Conservation (phyloP, 2,329 filamentous ascomycete genomes). For the Talaromyces sp. region DNA sequence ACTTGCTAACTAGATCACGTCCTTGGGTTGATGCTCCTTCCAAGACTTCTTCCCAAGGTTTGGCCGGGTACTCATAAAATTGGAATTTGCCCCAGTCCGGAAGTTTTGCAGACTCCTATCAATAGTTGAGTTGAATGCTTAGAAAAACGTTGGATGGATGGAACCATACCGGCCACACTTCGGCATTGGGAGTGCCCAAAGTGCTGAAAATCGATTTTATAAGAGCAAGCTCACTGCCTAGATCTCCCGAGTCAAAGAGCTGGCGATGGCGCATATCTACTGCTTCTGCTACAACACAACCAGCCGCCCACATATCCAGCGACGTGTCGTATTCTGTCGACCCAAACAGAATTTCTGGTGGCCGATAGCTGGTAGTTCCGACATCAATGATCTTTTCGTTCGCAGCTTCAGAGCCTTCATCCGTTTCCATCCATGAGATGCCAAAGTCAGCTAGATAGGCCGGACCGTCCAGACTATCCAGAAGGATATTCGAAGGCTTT, state of each 20-base stretch:
- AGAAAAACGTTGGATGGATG: not conserved
- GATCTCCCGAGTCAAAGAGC: conserved; percentile 81
- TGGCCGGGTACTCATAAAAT: conserved; percentile 69
- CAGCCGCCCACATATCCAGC: conserved; percentile 87
- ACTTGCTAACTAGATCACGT: conserved; percentile 60
- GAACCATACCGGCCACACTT: conserved; percentile 70
- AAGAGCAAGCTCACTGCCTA: conserved; percentile 86
- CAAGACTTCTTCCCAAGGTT: conserved; percentile 68
- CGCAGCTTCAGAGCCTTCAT: conserved; percentile 57
- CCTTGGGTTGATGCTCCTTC: conserved; percentile 57
- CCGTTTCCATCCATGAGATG: conserved; percentile 72
- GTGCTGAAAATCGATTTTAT: conserved; percentile 92
- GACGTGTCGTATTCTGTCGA: conserved; percentile 66
- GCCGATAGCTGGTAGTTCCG: conserved; percentile 84
- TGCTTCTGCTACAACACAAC: conserved; percentile 78
- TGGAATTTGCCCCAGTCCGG: conserved; percentile 84
- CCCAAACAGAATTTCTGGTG: conserved; percentile 88
- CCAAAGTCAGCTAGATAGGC: conserved; percentile 88
- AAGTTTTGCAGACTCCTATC: conserved; percentile 49
- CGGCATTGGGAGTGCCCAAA: conserved; percentile 76
- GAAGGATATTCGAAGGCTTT: conserved; percentile 85
- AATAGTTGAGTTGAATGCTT: conserved; percentile 3
- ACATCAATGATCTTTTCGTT: conserved; percentile 82
- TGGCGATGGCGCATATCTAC: conserved; percentile 54
- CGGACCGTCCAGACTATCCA: conserved; percentile 64